phyloP scores from a whole-genome alignment of 2,329 filamentous ascomycete genomes.

The Calcarisporium arbuscula region DNA sequence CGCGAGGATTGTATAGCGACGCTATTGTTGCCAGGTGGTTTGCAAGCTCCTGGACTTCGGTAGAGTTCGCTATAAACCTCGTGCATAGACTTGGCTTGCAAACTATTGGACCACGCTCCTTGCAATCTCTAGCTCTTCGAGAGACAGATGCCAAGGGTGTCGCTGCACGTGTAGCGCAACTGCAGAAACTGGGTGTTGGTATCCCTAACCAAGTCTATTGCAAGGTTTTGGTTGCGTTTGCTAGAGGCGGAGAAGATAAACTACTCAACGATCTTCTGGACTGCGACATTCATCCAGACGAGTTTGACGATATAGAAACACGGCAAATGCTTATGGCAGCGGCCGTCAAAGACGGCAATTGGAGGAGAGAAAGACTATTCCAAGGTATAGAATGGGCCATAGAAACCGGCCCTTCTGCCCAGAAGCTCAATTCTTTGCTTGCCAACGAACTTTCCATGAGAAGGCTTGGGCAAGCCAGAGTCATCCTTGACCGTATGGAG shows the following conservation, averaged over 20 bases:
- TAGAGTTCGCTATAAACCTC: constrained; percentile 65
- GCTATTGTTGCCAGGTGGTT: constrained; percentile 75
- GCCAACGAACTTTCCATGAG: constrained; percentile 10
- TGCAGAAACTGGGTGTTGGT: constrained; percentile 57
- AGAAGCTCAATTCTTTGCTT: constrained; percentile 18
- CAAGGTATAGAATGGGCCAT: constrained; percentile 30
- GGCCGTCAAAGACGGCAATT: constrained; percentile 25
- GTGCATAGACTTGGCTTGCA: constrained; percentile 65
- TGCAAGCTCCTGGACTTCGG: constrained; percentile 62
- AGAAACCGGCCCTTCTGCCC: constrained; percentile 12
- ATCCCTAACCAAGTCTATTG: constrained; percentile 59
- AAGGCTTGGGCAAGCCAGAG: constrained; percentile 16
- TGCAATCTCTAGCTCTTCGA: constrained; percentile 71
- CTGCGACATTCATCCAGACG: constrained; percentile 48
- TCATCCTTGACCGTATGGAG: constrained; percentile 26
- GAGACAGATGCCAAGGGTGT: constrained; percentile 51
- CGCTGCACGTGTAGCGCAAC: constrained; percentile 49
- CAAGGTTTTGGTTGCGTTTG: constrained; percentile 58
- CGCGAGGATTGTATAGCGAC: constrained; percentile 21
- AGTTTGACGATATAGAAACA: constrained; percentile 41
- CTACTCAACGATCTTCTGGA: constrained; percentile 39
- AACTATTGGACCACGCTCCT: constrained; percentile 65
- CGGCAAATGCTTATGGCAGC: constrained; percentile 32
- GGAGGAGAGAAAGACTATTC: constrained; percentile 36
- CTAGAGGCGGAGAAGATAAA: constrained; percentile 45